Percentiles rank a stretch among this genome's conserved stretches.
Evolutionary conservation across 2,329 filamentous ascomycete species (phyloP).

Genomic region (Aspergillus carbonarius): DNA sequence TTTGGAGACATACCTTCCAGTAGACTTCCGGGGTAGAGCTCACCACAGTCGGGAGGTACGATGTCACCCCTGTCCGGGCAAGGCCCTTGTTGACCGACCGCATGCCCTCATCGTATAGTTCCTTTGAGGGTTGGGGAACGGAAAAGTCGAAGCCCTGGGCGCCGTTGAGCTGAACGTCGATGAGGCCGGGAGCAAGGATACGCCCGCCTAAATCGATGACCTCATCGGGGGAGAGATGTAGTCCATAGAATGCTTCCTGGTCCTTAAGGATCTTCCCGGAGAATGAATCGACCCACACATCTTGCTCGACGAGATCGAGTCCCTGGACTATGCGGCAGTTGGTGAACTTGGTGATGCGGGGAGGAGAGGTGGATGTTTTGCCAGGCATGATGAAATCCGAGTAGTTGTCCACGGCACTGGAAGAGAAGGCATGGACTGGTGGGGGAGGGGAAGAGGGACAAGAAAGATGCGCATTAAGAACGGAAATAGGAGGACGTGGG

Average conservation of each 20-base stretch:
- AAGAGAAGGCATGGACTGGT: neutral
- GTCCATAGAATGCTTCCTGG: slow-evolving; percentile 56
- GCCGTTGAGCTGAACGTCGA: slow-evolving; percentile 89
- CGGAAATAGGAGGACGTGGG: neutral
- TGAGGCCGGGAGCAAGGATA: slow-evolving; percentile 81
- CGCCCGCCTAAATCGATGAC: slow-evolving; percentile 78
- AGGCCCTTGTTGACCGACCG: slow-evolving; percentile 69
- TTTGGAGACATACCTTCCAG: slow-evolving; percentile 56
- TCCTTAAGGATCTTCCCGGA: slow-evolving; percentile 79
- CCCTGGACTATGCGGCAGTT: slow-evolving; percentile 78
- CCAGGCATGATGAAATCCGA: slow-evolving; percentile 33
- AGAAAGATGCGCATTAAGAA: neutral
- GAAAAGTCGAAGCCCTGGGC: slow-evolving; percentile 94
- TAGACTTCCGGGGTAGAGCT: slow-evolving; percentile 81
- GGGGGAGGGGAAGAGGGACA: neutral
- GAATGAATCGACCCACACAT: slow-evolving; percentile 83
- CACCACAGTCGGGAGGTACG: slow-evolving; percentile 75
- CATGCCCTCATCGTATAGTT: slow-evolving; percentile 71
- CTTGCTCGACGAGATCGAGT: slow-evolving; percentile 66
- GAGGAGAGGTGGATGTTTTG: slow-evolving; percentile 29
- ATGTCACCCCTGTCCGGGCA: slow-evolving; percentile 78
- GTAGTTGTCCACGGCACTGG: slow-evolving; percentile 25
- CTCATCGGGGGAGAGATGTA: slow-evolving; percentile 61
- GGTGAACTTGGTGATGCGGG: slow-evolving; percentile 77
- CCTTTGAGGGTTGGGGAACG: slow-evolving; percentile 63